These are phyloP conservation scores for Globisporangium cystogenes DNA, from an alignment of 352 stramenopile species.

Conservation along the genomic window DNA sequence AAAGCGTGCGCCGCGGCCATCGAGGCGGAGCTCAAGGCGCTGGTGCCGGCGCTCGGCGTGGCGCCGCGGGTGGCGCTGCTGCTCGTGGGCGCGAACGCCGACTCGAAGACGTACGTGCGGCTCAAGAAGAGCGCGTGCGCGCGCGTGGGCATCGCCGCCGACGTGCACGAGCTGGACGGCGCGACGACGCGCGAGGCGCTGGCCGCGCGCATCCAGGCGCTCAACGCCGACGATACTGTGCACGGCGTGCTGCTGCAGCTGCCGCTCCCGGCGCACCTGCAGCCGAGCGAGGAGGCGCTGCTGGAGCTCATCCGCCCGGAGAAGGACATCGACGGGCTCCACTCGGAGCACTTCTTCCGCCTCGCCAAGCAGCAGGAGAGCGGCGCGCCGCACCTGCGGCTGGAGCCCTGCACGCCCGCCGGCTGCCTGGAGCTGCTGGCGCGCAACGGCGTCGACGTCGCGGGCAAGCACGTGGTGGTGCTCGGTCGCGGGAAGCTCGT, in stretches of 20 bases:
- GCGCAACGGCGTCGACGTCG: conserved; percentile 82
- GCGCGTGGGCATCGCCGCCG: conserved; percentile 89
- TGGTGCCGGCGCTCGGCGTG: conserved; percentile 24
- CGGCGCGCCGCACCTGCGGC: conserved; percentile 31
- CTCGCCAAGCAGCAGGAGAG: conserved; percentile 33
- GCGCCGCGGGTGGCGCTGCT: conserved; percentile 91
- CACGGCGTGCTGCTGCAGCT: conserved; percentile 97
- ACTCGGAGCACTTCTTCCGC: conserved; percentile 95
- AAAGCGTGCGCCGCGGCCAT: conserved; percentile 66
- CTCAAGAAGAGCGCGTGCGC: conserved; percentile 98
- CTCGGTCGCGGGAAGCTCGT: conserved; percentile 97
- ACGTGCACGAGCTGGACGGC: conserved; percentile 62
- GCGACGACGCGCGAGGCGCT: conserved; percentile 42
- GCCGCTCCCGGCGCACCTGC: conserved; percentile 51
- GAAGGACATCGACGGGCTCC: conserved; percentile 99
- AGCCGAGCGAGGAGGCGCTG: conserved; percentile 83
- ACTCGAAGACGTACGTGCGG: conserved; percentile 93
- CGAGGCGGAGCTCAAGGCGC: conserved; percentile 54
- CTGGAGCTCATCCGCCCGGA: conserved; percentile 85
- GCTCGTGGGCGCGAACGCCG: conserved; percentile 84
- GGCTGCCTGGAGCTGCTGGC: conserved; percentile 62
- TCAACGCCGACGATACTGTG: conserved; percentile 87
- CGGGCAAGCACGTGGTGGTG: conserved; percentile 95
- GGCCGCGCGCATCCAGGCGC: conserved; percentile 50
- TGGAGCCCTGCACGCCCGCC: conserved; percentile 90